A percentile compares a stretch with the other conserved stretches of the same genome.
phyloP scores from a whole-genome alignment of 495 filamentous ascomycete species.

The Cairneyella variabilis region DNA sequence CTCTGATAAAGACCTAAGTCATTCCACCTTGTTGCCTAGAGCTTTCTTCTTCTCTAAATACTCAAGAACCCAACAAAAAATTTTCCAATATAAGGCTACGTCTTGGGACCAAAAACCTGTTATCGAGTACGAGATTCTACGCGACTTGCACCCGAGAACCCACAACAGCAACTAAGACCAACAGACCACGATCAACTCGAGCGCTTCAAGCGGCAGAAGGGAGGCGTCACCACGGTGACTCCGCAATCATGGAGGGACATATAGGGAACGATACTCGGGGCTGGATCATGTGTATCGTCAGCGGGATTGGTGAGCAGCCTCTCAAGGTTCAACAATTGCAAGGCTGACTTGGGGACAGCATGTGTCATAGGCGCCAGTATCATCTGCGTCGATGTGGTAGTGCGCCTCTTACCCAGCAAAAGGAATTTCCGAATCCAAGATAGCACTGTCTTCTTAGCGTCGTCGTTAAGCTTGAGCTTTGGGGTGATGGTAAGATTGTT shows the following conservation, averaged over 20 bases:
- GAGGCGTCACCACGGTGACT: not conserved
- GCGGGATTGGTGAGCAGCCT: conserved; percentile 60
- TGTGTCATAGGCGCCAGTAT: conserved; percentile 77
- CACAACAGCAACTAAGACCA: not conserved
- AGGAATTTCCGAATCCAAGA: conserved; percentile 83
- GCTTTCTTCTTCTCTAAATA: not conserved
- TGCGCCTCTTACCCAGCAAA: conserved; percentile 66
- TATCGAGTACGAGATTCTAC: not conserved
- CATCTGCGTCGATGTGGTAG: conserved; percentile 78
- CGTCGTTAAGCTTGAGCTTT: conserved; percentile 86
- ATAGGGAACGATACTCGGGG: conserved; percentile 83
- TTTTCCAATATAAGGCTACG: not conserved
- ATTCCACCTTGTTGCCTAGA: not conserved
- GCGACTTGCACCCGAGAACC: not conserved
- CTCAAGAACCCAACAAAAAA: not conserved
- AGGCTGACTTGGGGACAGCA: conserved; percentile 42
- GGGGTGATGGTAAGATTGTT: conserved; percentile 81
- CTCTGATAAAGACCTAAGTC: not conserved
- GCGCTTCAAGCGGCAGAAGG: not conserved
- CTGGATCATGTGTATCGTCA: conserved; percentile 87
- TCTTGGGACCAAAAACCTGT: not conserved
- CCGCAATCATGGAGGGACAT: conserved; percentile 31
- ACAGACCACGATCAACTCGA: not conserved
- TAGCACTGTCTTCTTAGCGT: conserved; percentile 81
- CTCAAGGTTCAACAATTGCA: not conserved